phyloP scores from a whole-genome alignment of 2,329 filamentous ascomycete species.

The Zasmidium angulare region DNA sequence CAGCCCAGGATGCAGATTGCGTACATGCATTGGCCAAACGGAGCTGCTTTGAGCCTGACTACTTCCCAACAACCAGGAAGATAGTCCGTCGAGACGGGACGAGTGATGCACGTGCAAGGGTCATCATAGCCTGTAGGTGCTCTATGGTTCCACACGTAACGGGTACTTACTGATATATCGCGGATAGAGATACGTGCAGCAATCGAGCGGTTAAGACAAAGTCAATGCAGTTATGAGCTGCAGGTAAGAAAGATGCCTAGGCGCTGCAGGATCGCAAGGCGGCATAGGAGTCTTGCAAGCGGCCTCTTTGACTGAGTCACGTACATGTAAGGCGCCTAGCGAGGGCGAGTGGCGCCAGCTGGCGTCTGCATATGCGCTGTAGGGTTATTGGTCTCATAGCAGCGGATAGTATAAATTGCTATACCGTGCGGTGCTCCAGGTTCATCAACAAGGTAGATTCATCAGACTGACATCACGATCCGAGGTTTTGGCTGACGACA shows the following conservation, averaged over 20 bases:
- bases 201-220: background rate
- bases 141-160: background rate
- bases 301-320: background rate
- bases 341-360: background rate
- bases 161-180: background rate
- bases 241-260: background rate
- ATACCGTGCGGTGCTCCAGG: background rate
- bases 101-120: background rate
- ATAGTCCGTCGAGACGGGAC: background rate
- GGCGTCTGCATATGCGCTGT: background rate
- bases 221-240: background rate
- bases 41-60: background rate
- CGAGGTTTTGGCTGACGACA: constrained; percentile 7
- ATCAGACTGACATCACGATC: constrained; percentile 3
- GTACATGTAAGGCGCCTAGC: background rate
- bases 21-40: background rate
- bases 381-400: background rate
- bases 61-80: constrained; percentile 2
- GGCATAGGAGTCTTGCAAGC: background rate
- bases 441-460: background rate
- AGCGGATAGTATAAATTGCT: constrained; percentile 1
- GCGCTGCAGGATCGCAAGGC: background rate
- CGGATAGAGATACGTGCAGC: background rate
- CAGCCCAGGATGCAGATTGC: background rate
- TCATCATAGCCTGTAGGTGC: background rate